Base-by-base conservation (phyloP, 176 grass and related monocot genomes). In the Oryza officinalis region DNA sequence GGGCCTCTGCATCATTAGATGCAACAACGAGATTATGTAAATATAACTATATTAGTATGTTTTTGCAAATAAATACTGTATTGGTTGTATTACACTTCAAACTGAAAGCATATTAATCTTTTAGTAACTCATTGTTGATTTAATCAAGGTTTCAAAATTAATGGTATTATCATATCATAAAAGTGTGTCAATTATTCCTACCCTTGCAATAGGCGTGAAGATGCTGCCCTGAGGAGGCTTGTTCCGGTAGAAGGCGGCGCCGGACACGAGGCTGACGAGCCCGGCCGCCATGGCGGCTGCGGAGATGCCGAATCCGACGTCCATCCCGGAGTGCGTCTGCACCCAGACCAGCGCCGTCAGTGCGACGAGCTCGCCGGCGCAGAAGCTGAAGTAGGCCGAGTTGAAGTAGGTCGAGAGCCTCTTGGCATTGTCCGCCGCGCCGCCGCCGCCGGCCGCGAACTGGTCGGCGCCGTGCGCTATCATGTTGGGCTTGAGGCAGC, bases 401-500 rank as follows among this genome's bases (percentile, higher is more conserved):
- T 98, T 98, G 90, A 98, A 98, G 88, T 98, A 98, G 20, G 96
- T 98, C n/a, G 96, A 93, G 52, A 98, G 91, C 64, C 92, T 84
- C 72, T 77, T 82, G 31, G 84, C 65, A 47, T 89, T 71, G 67
- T 86, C 86, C 1, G 86, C 82, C 72, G 40, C 23, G 70, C 1
- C 83, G 32, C 4, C 32, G 6, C 5, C 33, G 31, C 31, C 31
- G 33, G 5, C 33, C 37, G 76, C 47, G 76, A 98, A 92, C 85
- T 98, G 96, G 76, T 98, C 96, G 15, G 87, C 96, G 37, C 96
- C 96, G 65, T 95, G 96, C 44, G 96, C 84, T 69, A 98, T 98
- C 96, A 98, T 98, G 89, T 95, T 98, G 83, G 96, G 93, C 84
- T 98, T 98, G 80, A 98, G 85, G 87, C 91, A 95, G 26, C 96